These are phyloP conservation scores for Metschnikowia drakensbergensis DNA, from an alignment of 805 yeast genomes.

Conservation along the genomic window DNA sequence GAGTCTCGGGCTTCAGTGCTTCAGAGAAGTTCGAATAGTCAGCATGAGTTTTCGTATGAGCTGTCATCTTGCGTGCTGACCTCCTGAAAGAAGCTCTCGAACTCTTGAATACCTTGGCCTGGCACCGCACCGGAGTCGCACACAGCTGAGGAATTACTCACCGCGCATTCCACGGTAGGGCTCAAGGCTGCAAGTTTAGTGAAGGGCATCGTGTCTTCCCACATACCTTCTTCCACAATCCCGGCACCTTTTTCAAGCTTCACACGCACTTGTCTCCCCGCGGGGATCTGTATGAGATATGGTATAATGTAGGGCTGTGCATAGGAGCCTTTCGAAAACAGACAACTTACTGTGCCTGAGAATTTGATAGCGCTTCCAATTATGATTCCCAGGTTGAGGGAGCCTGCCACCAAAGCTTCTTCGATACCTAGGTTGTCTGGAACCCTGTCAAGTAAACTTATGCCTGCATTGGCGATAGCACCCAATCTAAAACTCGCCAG, in stretches of 20 bases:
- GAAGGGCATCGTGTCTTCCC: constrained; percentile 12
- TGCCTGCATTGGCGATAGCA: neutral
- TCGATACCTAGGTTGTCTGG: neutral
- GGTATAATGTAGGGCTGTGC: constrained; percentile 17
- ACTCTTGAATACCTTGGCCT: constrained; percentile 5
- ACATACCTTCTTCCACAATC: constrained; percentile 7
- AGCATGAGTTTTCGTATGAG: constrained; percentile 50
- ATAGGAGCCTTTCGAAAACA: constrained; percentile 8
- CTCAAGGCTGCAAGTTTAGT: constrained; percentile 8
- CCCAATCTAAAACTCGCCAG: constrained; percentile 8
- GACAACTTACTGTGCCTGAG: constrained; percentile 15
- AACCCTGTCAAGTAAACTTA: constrained; percentile 3
- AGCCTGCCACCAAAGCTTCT: constrained; percentile 5
- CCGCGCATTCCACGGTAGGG: constrained; percentile 16
- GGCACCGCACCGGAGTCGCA: constrained; percentile 10
- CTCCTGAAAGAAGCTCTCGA: constrained; percentile 1
- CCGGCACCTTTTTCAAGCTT: constrained; percentile 5
- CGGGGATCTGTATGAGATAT: constrained; percentile 11
- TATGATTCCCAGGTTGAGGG: constrained; percentile 6
- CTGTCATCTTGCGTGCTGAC: constrained; percentile 5
- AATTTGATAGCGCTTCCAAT: constrained; percentile 9
- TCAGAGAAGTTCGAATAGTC: constrained; percentile 58
- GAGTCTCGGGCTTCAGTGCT: constrained; percentile 46
- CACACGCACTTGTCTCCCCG: constrained; percentile 8
- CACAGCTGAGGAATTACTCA: constrained; percentile 9